Percentiles rank a stretch among this genome's conserved stretches.
These are phyloP conservation scores for Fusarium nisikadoi DNA, from an alignment of 2,329 filamentous ascomycete genomes.

Conservation along the genomic window DNA sequence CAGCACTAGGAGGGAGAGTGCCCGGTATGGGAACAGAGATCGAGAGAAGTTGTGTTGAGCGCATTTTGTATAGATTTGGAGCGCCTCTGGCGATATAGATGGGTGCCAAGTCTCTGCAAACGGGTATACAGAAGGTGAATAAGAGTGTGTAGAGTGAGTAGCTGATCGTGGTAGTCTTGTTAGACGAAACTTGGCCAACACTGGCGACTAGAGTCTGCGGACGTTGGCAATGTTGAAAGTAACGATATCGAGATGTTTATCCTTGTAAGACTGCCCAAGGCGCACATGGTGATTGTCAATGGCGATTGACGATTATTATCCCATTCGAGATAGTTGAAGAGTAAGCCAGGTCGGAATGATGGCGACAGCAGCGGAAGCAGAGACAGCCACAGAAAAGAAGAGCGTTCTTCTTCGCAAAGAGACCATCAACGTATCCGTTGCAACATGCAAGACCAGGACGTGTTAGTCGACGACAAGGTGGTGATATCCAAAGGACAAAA, in stretches of 20 bases:
- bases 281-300: slow-evolving; percentile 37
- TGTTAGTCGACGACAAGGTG: slow-evolving; percentile 3
- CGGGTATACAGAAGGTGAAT: background rate
- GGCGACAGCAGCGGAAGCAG: background rate
- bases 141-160: background rate
- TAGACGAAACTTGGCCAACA: slow-evolving; percentile 1
- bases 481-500: slow-evolving; percentile 10
- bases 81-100: background rate
- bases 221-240: slow-evolving; percentile 11
- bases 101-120: background rate
- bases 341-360: background rate
- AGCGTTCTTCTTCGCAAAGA: background rate
- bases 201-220: slow-evolving; percentile 1
- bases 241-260: slow-evolving; percentile 25
- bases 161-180: background rate
- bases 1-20: slow-evolving; percentile 49
- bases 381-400: background rate
- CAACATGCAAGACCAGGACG: slow-evolving; percentile 11
- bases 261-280: slow-evolving; percentile 29
- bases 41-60: slow-evolving; percentile 47
- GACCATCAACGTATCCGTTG: background rate
- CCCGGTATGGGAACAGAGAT: slow-evolving; percentile 57
- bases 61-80: slow-evolving; percentile 42
- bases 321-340: slow-evolving; percentile 7
- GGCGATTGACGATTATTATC: background rate